phyloP scores from a whole-genome alignment of 2,329 filamentous ascomycete genomes.

The Arachnomyces sp. region DNA sequence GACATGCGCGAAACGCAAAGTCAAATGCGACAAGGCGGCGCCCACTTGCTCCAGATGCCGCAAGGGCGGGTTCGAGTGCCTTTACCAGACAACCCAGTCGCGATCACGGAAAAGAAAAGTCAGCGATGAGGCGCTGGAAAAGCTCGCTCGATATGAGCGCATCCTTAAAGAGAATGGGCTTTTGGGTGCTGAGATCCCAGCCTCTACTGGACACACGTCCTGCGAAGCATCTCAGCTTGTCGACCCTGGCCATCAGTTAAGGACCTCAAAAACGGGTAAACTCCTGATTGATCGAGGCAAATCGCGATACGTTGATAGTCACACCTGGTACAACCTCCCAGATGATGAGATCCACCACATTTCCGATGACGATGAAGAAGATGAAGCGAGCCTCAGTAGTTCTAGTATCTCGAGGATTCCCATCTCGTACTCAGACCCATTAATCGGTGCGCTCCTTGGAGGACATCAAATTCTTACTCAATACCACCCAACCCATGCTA shows the following conservation, averaged over 20 bases:
- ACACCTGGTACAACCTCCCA: slow-evolving; percentile 20
- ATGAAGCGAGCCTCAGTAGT: slow-evolving; percentile 9
- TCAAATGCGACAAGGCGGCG: slow-evolving; percentile 11
- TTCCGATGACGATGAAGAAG: slow-evolving; percentile 21
- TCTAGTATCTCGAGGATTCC: neutral
- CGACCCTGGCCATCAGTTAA: too few species aligned
- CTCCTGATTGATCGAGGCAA: slow-evolving; percentile 21
- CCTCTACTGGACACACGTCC: too few species aligned
- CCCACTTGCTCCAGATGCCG: slow-evolving; percentile 9
- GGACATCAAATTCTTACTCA: slow-evolving; percentile 16
- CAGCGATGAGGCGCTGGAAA: slow-evolving; percentile 25
- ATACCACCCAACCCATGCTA: slow-evolving; percentile 19
- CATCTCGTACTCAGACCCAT: slow-evolving; percentile 8
- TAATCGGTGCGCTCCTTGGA: slow-evolving; percentile 12
- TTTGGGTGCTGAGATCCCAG: slow-evolving; percentile 14
- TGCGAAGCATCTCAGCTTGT: too few species aligned
- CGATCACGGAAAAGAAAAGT: slow-evolving; percentile 33
- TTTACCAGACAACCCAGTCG: slow-evolving; percentile 22
- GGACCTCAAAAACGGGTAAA: too few species aligned
- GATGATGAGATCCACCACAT: slow-evolving; percentile 20
- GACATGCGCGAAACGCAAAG: slow-evolving; percentile 10
- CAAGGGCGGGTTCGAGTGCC: slow-evolving; percentile 9
- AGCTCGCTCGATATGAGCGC: slow-evolving; percentile 34
- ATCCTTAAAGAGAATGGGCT: slow-evolving; percentile 31
- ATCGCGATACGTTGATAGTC: slow-evolving; percentile 37